Percentiles rank a stretch among this genome's conserved stretches.
Evolutionary conservation across 2,329 filamentous ascomycete species (phyloP).

Genomic region (Diplocarpon mali): DNA sequence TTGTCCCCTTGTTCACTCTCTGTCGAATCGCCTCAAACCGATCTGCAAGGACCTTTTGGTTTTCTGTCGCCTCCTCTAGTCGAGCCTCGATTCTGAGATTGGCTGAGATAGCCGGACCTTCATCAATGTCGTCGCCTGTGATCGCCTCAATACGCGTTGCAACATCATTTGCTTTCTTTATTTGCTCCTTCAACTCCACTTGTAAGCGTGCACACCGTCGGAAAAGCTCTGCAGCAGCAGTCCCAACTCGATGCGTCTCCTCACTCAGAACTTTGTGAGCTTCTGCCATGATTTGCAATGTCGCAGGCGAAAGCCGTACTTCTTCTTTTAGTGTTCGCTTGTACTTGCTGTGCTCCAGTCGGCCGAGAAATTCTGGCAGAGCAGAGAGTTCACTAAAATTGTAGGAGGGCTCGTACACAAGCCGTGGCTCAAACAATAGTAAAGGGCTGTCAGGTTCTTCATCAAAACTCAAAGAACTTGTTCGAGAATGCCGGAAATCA

Average conservation of each 20-base stretch:
- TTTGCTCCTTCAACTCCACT: constrained; percentile 55
- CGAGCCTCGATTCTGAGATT: constrained; percentile 49
- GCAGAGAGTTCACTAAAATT: constrained; percentile 46
- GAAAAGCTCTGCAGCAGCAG: constrained; percentile 64
- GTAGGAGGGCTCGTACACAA: constrained; percentile 52
- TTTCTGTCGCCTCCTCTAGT: constrained; percentile 40
- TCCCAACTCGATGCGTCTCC: constrained; percentile 57
- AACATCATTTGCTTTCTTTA: constrained; percentile 54
- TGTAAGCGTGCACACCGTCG: constrained; percentile 57
- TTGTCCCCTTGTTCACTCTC: constrained; percentile 37
- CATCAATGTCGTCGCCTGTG: constrained; percentile 44
- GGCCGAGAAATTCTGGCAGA: constrained; percentile 44
- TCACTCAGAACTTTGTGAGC: constrained; percentile 59
- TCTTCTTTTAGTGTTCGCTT: constrained; percentile 54
- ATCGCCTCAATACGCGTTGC: constrained; percentile 56
- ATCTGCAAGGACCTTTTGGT: constrained; percentile 44
- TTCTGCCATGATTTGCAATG: constrained; percentile 60
- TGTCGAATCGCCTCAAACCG: constrained; percentile 49
- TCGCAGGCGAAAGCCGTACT: constrained; percentile 58
- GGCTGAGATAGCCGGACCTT: constrained; percentile 37
- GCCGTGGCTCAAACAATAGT: constrained; percentile 51
- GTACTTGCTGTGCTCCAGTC: constrained; percentile 47
- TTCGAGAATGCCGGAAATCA: constrained; percentile 32
- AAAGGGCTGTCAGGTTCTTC: constrained; percentile 36
- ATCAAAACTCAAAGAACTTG: constrained; percentile 34